Evolutionary conservation across 495 filamentous ascomycete species (phyloP).

Genomic region (Tuber aestivum): DNA sequence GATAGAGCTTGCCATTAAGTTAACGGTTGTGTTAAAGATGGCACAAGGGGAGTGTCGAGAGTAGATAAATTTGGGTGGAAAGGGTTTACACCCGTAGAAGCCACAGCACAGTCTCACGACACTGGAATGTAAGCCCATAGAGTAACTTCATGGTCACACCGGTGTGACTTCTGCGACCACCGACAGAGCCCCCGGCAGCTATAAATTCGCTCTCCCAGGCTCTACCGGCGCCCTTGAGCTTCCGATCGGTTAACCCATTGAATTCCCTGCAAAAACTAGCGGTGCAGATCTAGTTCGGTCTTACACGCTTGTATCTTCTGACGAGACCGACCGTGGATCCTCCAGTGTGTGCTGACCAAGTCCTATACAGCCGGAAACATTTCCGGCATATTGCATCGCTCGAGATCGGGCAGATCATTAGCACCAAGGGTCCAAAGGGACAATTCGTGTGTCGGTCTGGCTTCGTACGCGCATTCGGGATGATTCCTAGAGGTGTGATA

Average conservation of each 20-base stretch:
- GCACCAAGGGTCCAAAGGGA: slow-evolving; percentile 84
- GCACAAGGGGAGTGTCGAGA: slow-evolving; percentile 72
- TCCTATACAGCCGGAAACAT: slow-evolving; percentile 95
- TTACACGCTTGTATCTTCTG: slow-evolving; percentile 91
- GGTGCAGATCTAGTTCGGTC: slow-evolving; percentile 88
- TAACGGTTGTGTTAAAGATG: slow-evolving; percentile 44
- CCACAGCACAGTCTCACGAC: slow-evolving; percentile 90
- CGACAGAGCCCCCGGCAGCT: slow-evolving; percentile 48
- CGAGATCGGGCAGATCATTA: slow-evolving; percentile 75
- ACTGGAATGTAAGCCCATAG: slow-evolving; percentile 70
- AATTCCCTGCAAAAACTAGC: slow-evolving; percentile 72
- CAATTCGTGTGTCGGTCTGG: slow-evolving; percentile 93
- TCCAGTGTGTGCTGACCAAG: slow-evolving; percentile 95
- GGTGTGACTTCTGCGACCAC: background rate
- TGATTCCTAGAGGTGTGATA: slow-evolving; percentile 96
- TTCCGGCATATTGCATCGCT: slow-evolving; percentile 76
- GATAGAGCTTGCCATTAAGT: slow-evolving; percentile 29
- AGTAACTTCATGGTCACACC: slow-evolving; percentile 1
- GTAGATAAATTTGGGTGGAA: slow-evolving; percentile 82
- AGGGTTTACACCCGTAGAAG: slow-evolving; percentile 79
- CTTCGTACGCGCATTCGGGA: slow-evolving; percentile 87
- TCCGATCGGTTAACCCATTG: slow-evolving; percentile 97
- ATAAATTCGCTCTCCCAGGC: slow-evolving; percentile 77
- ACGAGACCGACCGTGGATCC: slow-evolving; percentile 56
- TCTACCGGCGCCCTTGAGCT: slow-evolving; percentile 78